phyloP scores from a whole-genome alignment of 352 stramenopile genomes.

The Phytophthora brassicae region DNA sequence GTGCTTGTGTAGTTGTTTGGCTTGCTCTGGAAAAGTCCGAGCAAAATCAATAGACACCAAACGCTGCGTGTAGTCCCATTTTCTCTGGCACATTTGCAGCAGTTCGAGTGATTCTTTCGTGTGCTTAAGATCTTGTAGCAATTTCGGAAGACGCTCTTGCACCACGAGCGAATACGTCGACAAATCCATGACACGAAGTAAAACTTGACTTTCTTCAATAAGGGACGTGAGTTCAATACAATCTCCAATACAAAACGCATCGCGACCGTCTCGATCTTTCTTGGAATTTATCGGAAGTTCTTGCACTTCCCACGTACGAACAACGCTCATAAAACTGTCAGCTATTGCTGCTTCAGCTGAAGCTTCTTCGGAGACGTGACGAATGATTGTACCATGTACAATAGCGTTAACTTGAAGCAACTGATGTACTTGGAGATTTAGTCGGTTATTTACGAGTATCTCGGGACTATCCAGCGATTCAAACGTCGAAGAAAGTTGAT shows the following conservation, averaged over 20 bases:
- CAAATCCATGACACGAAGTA: slow-evolving; percentile 70
- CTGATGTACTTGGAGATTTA: slow-evolving; percentile 53
- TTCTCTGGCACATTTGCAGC: slow-evolving; percentile 56
- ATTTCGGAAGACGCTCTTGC: slow-evolving; percentile 44
- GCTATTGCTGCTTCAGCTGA: slow-evolving; percentile 62
- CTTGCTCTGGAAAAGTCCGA: slow-evolving; percentile 58
- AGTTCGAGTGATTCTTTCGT: slow-evolving; percentile 59
- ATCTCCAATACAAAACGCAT: slow-evolving; percentile 56
- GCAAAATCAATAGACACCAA: slow-evolving; percentile 65
- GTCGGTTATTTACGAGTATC: not conserved
- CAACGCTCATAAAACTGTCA: slow-evolving; percentile 58
- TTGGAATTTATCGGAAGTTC: slow-evolving; percentile 46
- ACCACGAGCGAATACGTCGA: slow-evolving; percentile 69
- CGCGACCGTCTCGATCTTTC: slow-evolving; percentile 66
- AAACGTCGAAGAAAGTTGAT: not conserved
- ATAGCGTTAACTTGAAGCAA: slow-evolving; percentile 52
- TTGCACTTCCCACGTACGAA: slow-evolving; percentile 58
- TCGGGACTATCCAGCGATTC: not conserved
- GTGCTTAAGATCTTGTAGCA: slow-evolving; percentile 46
- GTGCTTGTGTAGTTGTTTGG: slow-evolving; percentile 53
- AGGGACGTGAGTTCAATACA: slow-evolving; percentile 55
- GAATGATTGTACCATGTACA: slow-evolving; percentile 41
- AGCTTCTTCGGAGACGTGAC: slow-evolving; percentile 73
- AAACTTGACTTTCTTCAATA: slow-evolving; percentile 72
- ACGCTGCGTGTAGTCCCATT: slow-evolving; percentile 69